These are phyloP conservation scores for Salix dunnii DNA, from an alignment of 345 rosid species.

Conservation along the genomic window DNA sequence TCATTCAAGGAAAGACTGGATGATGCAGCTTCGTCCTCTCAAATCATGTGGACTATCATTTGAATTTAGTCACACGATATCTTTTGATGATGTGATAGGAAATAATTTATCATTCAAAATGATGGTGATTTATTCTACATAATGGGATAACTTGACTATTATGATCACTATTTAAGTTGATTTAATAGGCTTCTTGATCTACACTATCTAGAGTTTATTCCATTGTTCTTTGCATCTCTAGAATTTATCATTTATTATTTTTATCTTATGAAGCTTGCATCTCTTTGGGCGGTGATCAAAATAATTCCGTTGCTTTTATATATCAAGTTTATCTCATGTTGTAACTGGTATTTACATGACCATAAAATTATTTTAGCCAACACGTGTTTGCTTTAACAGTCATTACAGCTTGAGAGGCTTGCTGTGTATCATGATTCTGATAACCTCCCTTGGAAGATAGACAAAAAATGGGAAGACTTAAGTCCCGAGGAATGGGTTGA, in stretches of 20 bases:
- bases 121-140: neutral
- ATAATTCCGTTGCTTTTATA: too few species aligned
- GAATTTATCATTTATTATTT: neutral
- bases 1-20: too few species aligned
- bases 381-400: conserved; percentile 48
- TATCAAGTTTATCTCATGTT: neutral
- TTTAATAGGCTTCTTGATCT: too few species aligned
- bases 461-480: conserved; percentile 88
- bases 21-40: too few species aligned
- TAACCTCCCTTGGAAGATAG: conserved; percentile 74
- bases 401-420: conserved; percentile 90
- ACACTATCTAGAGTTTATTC: neutral
- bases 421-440: conserved; percentile 89
- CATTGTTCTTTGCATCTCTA: conserved; percentile 1
- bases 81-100: neutral
- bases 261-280: conserved; percentile 1
- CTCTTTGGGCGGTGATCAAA: neutral
- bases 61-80: neutral
- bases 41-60: neutral
- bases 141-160: neutral
- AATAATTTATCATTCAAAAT: neutral
- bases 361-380: conserved; percentile 20
- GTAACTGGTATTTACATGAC: conserved; percentile 13
- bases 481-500: conserved; percentile 87
- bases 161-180: neutral